A percentile compares a stretch with the other conserved stretches of the same genome.
Evolutionary conservation across 2,329 filamentous ascomycete genomes (phyloP).

Genomic region (Calonectria multiphialidica): DNA sequence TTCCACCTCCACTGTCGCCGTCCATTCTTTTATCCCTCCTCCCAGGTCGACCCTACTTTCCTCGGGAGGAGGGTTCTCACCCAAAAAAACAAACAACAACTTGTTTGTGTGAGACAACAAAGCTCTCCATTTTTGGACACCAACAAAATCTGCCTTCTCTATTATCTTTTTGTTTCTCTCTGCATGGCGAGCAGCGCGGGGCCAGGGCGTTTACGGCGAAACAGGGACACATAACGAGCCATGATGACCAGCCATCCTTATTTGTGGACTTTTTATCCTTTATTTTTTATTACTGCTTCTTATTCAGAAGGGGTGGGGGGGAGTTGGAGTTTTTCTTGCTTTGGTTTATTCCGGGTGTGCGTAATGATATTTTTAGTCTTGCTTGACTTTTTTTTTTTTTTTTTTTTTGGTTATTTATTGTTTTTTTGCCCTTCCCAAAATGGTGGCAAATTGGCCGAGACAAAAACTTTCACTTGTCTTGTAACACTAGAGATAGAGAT

Average conservation of each 20-base stretch:
- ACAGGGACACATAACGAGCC: slow-evolving; percentile 28
- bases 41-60: slow-evolving; percentile 6
- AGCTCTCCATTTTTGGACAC: neutral
- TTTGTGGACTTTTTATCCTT: neutral
- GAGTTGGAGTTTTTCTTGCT: slow-evolving; percentile 19
- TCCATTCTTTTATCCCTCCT: slow-evolving; percentile 36
- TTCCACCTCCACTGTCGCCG: slow-evolving; percentile 26
- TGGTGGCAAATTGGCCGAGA: slow-evolving; percentile 28
- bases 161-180: slow-evolving; percentile 14
- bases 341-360: neutral
- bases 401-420: no score
- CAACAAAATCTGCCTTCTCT: neutral
- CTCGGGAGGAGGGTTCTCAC: no score
- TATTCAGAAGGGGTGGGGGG: neutral
- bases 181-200: slow-evolving; percentile 36
- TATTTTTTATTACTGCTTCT: slow-evolving; percentile 1
- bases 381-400: slow-evolving; percentile 5
- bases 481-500: slow-evolving; percentile 47
- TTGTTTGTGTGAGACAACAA: no score
- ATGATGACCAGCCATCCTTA: slow-evolving; percentile 34
- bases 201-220: slow-evolving; percentile 34
- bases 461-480: slow-evolving; percentile 36
- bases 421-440: slow-evolving; percentile 29
- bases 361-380: slow-evolving; percentile 23
- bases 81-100: no score